Conservation (phyloP, 2,329 filamentous ascomycete species). For the Trichoderma koningii region DNA sequence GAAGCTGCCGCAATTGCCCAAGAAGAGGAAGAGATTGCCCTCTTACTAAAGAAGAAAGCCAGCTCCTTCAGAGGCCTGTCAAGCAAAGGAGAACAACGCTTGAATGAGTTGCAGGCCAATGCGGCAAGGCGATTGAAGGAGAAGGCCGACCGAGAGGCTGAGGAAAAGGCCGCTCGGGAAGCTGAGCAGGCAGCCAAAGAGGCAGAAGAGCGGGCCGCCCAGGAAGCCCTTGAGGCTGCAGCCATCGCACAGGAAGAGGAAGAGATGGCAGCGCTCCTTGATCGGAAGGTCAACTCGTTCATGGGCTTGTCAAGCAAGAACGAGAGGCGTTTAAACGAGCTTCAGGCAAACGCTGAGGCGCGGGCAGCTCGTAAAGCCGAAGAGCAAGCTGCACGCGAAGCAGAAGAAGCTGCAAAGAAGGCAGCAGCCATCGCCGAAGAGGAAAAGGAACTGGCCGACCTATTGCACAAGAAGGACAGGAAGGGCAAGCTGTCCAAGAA, state of each 20-base stretch:
- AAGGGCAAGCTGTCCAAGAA: slow-evolving; percentile 22
- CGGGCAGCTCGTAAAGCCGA: slow-evolving; percentile 35
- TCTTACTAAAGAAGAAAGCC: slow-evolving; percentile 1
- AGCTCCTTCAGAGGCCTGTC: slow-evolving; percentile 5
- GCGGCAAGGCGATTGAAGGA: slow-evolving; percentile 1
- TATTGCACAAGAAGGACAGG: slow-evolving; percentile 17
- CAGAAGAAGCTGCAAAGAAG: slow-evolving; percentile 28
- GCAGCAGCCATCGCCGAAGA: slow-evolving; percentile 22
- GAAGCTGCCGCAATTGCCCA: slow-evolving; percentile 14
- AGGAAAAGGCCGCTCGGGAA: slow-evolving; percentile 30
- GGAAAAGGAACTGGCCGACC: slow-evolving; percentile 11
- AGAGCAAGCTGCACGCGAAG: slow-evolving; percentile 29
- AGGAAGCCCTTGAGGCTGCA: slow-evolving; percentile 28
- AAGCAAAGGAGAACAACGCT: slow-evolving; percentile 3
- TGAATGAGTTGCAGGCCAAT: slow-evolving; percentile 6
- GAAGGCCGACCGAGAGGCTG: slow-evolving; percentile 14
- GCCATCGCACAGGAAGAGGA: slow-evolving; percentile 38
- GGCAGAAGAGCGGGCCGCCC: slow-evolving; percentile 22
- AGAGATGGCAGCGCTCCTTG: slow-evolving; percentile 46
- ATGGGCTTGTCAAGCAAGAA: slow-evolving; percentile 29
- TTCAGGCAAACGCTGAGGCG: slow-evolving; percentile 17
- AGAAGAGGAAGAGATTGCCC: slow-evolving; percentile 10
- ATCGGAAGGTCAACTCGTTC: slow-evolving; percentile 49
- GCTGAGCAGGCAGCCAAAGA: slow-evolving; percentile 33
- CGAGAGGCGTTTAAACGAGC: slow-evolving; percentile 3